These are phyloP conservation scores for Cokeromyces recurvatus DNA, from an alignment of 371 early-diverging fungal species.

Conservation along the genomic window DNA sequence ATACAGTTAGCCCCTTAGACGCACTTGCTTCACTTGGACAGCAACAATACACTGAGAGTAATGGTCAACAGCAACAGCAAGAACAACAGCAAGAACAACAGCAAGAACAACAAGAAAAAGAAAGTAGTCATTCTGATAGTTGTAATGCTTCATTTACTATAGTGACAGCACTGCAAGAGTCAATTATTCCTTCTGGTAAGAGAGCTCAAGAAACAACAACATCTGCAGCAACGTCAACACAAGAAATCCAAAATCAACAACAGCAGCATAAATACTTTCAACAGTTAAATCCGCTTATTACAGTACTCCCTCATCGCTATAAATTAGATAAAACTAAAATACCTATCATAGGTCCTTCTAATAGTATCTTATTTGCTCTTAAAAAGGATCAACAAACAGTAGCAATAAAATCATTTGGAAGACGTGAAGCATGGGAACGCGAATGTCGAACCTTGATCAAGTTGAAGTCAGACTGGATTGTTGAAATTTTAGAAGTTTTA, in stretches of 20 bases:
- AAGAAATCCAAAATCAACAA: neutral
- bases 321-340: constrained; percentile 18
- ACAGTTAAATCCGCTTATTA: constrained; percentile 9
- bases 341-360: constrained; percentile 38
- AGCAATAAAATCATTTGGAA: constrained; percentile 40
- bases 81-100: too few species aligned
- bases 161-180: too few species aligned
- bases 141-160: too few species aligned
- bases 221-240: neutral
- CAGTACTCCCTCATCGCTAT: constrained; percentile 33
- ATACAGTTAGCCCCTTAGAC: constrained; percentile 36
- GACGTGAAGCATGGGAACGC: constrained; percentile 49
- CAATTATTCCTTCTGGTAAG: neutral
- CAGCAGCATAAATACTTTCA: too few species aligned
- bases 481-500: constrained; percentile 41
- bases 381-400: constrained; percentile 1
- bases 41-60: constrained; percentile 2
- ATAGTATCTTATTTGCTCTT: constrained; percentile 32
- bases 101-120: neutral
- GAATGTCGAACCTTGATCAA: constrained; percentile 40
- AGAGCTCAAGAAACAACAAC: neutral
- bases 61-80: neutral
- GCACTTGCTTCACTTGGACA: constrained; percentile 32
- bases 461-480: constrained; percentile 32
- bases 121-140: neutral